Evolutionary conservation across 2,329 filamentous ascomycete genomes (phyloP).

Genomic region (Pleochaeta shiraiana): DNA sequence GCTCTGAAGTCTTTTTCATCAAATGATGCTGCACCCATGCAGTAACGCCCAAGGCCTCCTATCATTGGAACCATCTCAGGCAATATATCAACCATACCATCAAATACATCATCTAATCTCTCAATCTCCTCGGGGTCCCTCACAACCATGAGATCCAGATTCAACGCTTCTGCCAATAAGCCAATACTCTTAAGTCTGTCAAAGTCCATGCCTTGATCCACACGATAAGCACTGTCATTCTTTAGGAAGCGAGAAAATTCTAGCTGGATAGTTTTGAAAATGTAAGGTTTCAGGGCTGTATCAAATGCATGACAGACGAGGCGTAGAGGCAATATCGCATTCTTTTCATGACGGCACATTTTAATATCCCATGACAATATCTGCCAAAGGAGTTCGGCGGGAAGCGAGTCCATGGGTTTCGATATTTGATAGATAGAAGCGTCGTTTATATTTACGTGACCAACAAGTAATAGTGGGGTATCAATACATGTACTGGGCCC

Average conservation of each 20-base stretch:
- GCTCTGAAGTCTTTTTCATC: slow-evolving; percentile 26
- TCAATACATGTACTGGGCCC: not conserved
- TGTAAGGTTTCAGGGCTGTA: slow-evolving; percentile 23
- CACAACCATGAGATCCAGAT: slow-evolving; percentile 30
- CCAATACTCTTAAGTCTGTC: slow-evolving; percentile 25
- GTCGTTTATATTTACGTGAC: not conserved
- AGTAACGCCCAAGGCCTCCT: slow-evolving; percentile 24
- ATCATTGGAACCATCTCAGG: slow-evolving; percentile 26
- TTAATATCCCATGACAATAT: slow-evolving; percentile 25
- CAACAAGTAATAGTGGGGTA: not conserved
- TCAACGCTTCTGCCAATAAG: slow-evolving; percentile 26
- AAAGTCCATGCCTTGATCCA: slow-evolving; percentile 18
- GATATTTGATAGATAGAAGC: not conserved
- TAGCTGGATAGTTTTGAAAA: slow-evolving; percentile 26
- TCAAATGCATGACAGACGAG: slow-evolving; percentile 29
- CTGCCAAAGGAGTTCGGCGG: slow-evolving; percentile 25
- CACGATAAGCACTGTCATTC: not conserved
- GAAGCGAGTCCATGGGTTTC: slow-evolving; percentile 24
- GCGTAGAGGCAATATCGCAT: slow-evolving; percentile 24
- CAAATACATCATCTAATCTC: slow-evolving; percentile 26
- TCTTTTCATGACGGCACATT: slow-evolving; percentile 23
- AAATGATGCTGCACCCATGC: slow-evolving; percentile 27
- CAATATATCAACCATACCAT: slow-evolving; percentile 18
- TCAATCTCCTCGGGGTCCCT: slow-evolving; percentile 29
- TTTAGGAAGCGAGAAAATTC: slow-evolving; percentile 27